phyloP scores from a whole-genome alignment of 108 stramenopile genomes.

The Stephanodiscus minutulus region DNA sequence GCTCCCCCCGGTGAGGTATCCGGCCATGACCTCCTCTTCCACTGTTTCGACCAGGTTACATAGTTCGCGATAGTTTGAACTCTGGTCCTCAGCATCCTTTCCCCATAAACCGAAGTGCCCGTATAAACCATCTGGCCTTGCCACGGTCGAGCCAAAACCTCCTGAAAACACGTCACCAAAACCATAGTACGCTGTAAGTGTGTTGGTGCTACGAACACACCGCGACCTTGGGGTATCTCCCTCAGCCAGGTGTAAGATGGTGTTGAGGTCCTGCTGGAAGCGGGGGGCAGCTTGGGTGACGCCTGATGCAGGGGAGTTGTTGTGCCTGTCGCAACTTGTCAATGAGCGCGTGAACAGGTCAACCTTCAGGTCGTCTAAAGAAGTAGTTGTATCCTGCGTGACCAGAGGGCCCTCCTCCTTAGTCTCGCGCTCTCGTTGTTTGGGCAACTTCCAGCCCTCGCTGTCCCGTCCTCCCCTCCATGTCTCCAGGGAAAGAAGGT shows the following conservation, averaged over 20 bases:
- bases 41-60: neutral
- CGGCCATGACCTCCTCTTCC: neutral
- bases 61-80: conserved; percentile 1
- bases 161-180: neutral
- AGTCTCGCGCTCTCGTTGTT: neutral
- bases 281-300: no score
- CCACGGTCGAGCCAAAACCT: neutral
- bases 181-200: neutral
- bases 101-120: neutral
- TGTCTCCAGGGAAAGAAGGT: neutral
- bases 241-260: no score
- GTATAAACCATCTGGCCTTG: neutral
- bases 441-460: conserved; percentile 2
- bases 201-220: no score
- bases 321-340: neutral
- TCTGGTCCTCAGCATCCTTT: neutral
- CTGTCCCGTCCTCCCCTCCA: neutral
- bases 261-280: no score
- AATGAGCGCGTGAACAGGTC: neutral
- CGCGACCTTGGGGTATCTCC: no score
- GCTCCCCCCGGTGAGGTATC: neutral
- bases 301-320: no score
- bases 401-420: neutral
- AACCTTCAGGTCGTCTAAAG: neutral
- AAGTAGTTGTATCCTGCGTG: neutral